These are phyloP conservation scores for Cyclotella choctawhatcheeana DNA, from an alignment of 108 stramenopile genomes.

Conservation along the genomic window DNA sequence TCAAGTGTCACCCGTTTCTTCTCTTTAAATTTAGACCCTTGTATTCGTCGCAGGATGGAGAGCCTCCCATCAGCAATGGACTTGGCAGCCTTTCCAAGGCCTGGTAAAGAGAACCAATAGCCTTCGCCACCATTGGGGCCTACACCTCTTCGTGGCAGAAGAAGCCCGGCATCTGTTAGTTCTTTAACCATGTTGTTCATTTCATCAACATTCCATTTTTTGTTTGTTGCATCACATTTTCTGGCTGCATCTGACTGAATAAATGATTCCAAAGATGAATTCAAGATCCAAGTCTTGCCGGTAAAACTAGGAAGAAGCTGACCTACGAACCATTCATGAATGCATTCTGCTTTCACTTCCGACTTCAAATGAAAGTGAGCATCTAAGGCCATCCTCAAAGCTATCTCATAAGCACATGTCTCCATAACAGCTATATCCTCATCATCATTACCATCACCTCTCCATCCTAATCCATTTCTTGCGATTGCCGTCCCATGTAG, in stretches of 20 bases:
- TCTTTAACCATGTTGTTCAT: constrained; percentile 30
- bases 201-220: constrained; percentile 9
- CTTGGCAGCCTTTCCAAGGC: constrained; percentile 39
- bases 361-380: too few species aligned
- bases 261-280: constrained; percentile 23
- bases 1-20: constrained; percentile 39
- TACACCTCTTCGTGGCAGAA: constrained; percentile 35
- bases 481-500: constrained; percentile 42
- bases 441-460: constrained; percentile 44
- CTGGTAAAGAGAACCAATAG: constrained; percentile 52
- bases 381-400: constrained; percentile 38
- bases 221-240: constrained; percentile 6
- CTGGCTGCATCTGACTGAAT: background rate
- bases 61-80: constrained; percentile 38
- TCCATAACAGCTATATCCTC: constrained; percentile 54
- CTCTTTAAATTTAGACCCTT: constrained; percentile 34
- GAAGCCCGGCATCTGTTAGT: constrained; percentile 39
- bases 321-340: constrained; percentile 27
- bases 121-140: constrained; percentile 24
- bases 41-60: constrained; percentile 28
- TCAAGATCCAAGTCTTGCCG: constrained; percentile 39
- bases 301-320: constrained; percentile 33
- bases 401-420: constrained; percentile 37
- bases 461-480: constrained; percentile 5
- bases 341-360: background rate